phyloP scores from a whole-genome alignment of 805 yeast genomes.

The Trichomonascus vanleenenianus region DNA sequence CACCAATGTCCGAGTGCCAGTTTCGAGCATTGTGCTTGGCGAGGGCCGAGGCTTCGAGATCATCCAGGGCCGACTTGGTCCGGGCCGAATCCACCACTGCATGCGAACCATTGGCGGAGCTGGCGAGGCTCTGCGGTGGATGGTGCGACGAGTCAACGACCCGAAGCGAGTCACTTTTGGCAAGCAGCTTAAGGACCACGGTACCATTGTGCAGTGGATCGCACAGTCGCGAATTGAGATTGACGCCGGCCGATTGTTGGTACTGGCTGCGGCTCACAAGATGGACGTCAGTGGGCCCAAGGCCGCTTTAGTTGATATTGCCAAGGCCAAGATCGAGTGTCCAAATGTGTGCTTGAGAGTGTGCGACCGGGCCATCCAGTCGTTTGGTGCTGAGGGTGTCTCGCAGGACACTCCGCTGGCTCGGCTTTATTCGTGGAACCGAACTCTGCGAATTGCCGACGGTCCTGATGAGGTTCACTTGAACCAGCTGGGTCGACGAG shows the following conservation, averaged over 20 bases:
- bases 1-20: constrained; percentile 40
- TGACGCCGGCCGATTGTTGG: constrained; percentile 45
- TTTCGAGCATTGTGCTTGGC: constrained; percentile 37
- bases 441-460: constrained; percentile 57
- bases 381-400: constrained; percentile 59
- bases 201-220: constrained; percentile 39
- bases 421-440: constrained; percentile 40
- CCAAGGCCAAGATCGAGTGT: constrained; percentile 56
- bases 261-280: constrained; percentile 52
- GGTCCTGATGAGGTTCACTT: constrained; percentile 66
- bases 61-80: constrained; percentile 58
- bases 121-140: constrained; percentile 43
- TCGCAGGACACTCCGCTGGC: constrained; percentile 56
- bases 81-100: constrained; percentile 66
- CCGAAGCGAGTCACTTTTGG: constrained; percentile 47
- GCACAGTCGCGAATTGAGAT: constrained; percentile 49
- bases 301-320: constrained; percentile 46
- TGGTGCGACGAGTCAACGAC: constrained; percentile 40
- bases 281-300: constrained; percentile 49
- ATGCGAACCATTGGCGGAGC: constrained; percentile 59
- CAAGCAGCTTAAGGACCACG: constrained; percentile 41
- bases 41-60: constrained; percentile 55
- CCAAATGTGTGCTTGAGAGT: constrained; percentile 47
- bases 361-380: constrained; percentile 56
- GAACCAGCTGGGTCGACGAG: constrained; percentile 43